These are phyloP conservation scores for Neotropicomus parvogracilis DNA, from an alignment of 1,284 basidiomycete species.

Conservation along the genomic window DNA sequence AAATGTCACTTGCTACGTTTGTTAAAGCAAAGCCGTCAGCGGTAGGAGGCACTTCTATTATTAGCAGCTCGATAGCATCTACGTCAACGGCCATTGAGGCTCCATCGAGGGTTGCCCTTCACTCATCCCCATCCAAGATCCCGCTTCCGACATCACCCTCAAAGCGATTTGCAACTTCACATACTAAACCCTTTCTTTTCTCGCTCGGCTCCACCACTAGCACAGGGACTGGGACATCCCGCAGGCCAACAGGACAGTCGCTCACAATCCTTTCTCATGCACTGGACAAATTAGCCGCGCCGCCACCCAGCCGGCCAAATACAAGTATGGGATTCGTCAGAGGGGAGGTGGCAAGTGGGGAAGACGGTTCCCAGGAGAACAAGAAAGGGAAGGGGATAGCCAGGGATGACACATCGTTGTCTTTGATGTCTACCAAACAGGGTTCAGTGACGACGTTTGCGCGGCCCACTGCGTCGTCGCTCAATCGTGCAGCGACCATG, in stretches of 20 bases:
- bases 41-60: too few relatives aligned
- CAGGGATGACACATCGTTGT: constrained; percentile 23
- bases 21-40: constrained; percentile 16
- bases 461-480: constrained; percentile 32
- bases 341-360: constrained; percentile 18
- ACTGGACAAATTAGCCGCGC: constrained; percentile 58
- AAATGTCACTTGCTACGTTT: constrained; percentile 28
- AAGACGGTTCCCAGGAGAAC: constrained; percentile 16
- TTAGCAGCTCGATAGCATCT: neutral
- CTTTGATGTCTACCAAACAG: neutral
- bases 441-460: constrained; percentile 19
- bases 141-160: constrained; percentile 24
- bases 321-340: constrained; percentile 61
- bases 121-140: constrained; percentile 28
- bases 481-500: constrained; percentile 26
- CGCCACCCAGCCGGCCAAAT: constrained; percentile 56
- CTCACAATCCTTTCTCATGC: constrained; percentile 54
- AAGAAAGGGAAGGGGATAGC: constrained; percentile 19
- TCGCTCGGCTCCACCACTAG: neutral
- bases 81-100: constrained; percentile 1
- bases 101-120: neutral
- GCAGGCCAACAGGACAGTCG: constrained; percentile 14
- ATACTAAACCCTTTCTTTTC: neutral
- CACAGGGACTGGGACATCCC: neutral
- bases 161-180: constrained; percentile 15